phyloP scores from a whole-genome alignment of 257 asterid species.

The Lycium ferocissimum region DNA sequence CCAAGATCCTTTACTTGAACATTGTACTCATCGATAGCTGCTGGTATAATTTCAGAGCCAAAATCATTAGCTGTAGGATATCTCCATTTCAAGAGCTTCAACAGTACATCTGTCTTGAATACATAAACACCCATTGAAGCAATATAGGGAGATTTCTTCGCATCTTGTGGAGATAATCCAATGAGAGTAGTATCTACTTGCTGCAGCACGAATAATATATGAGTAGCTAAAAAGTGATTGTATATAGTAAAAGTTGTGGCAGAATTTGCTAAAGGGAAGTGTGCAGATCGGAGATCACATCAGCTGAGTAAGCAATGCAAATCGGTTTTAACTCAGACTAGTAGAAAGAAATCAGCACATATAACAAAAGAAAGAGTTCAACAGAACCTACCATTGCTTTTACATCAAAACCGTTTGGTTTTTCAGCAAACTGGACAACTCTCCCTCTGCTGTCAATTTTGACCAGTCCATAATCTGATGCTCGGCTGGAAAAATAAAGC shows the following conservation, averaged over 20 bases:
- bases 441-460: slow-evolving; percentile 85
- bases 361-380: not conserved
- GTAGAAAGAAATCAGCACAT: slow-evolving; percentile 2
- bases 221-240: not conserved
- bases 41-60: slow-evolving; percentile 92
- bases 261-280: not conserved
- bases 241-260: not conserved
- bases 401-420: slow-evolving; percentile 81
- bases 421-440: slow-evolving; percentile 78
- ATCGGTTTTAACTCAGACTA: not conserved
- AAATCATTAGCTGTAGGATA: slow-evolving; percentile 89
- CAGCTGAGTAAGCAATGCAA: not conserved
- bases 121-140: slow-evolving; percentile 99
- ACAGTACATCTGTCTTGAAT: slow-evolving; percentile 70
- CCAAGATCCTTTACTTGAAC: slow-evolving; percentile 60
- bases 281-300: not conserved
- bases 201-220: slow-evolving; percentile 49
- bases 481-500: slow-evolving; percentile 69
- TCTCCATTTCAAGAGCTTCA: slow-evolving; percentile 72
- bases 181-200: slow-evolving; percentile 78
- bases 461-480: slow-evolving; percentile 86
- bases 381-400: slow-evolving; percentile 73
- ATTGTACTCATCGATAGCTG: slow-evolving; percentile 73
- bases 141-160: slow-evolving; percentile 67
- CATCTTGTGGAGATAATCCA: slow-evolving; percentile 74